These are phyloP conservation scores for Tolypocladium sp. DNA, from an alignment of 2,329 filamentous ascomycete species.

Conservation along the genomic window DNA sequence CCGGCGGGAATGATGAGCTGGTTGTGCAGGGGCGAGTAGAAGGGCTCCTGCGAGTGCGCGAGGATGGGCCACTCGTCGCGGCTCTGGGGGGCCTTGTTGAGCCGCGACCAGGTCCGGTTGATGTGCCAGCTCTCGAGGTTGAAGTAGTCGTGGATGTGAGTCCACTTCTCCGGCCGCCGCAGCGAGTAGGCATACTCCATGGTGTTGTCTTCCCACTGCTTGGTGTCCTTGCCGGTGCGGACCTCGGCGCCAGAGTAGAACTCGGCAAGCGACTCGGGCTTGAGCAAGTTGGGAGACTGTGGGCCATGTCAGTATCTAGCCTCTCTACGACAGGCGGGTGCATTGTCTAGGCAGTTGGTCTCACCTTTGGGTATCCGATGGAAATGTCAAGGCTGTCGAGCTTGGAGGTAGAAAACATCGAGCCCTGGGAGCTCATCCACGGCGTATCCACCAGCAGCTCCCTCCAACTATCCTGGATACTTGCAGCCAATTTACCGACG, in stretches of 20 bases:
- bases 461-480: neutral
- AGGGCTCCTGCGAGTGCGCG: neutral
- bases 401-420: neutral
- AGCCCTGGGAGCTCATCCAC: neutral
- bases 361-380: neutral
- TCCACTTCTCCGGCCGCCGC: constrained; percentile 1
- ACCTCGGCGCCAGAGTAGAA: constrained; percentile 4
- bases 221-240: neutral
- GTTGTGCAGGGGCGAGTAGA: constrained; percentile 7
- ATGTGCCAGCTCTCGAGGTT: constrained; percentile 4
- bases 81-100: neutral
- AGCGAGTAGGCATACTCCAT: neutral
- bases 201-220: neutral
- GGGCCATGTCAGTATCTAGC: neutral
- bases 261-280: neutral
- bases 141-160: constrained; percentile 8
- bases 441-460: neutral
- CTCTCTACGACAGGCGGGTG: too few species aligned
- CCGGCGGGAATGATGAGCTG: constrained; percentile 8
- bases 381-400: neutral
- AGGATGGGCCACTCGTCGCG: constrained; percentile 1
- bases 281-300: neutral
- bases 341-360: neutral
- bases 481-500: neutral
- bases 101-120: constrained; percentile 2